A percentile compares a stretch with the other conserved stretches of the same genome.
phyloP scores from a whole-genome alignment of 345 rosid genomes.

The Excoecaria cochinchinensis region DNA sequence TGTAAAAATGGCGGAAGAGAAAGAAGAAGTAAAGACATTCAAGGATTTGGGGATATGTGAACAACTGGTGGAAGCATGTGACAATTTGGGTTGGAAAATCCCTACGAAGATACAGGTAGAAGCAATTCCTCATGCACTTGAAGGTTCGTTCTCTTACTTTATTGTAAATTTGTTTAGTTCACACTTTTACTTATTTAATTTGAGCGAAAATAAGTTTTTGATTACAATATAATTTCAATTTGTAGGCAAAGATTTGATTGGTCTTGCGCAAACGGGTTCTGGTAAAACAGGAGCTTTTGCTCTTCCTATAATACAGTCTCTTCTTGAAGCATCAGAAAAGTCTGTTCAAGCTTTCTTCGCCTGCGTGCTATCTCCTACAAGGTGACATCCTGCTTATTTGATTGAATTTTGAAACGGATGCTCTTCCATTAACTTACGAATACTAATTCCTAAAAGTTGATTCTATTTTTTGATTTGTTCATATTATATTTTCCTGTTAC shows the following conservation, averaged over 20 bases:
- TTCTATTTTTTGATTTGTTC: neutral
- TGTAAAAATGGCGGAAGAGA: conserved; percentile 32
- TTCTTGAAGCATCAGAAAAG: conserved; percentile 57
- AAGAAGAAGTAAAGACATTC: conserved; percentile 63
- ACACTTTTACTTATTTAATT: neutral
- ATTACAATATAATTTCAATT: neutral
- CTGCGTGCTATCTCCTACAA: conserved; percentile 86
- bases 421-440: neutral
- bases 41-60: conserved; percentile 71
- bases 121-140: conserved; percentile 79
- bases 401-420: neutral
- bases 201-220: neutral
- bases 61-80: conserved; percentile 71
- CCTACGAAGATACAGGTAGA: conserved; percentile 85
- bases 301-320: conserved; percentile 79
- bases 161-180: neutral
- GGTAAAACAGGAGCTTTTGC: conserved; percentile 98
- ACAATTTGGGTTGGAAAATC: conserved; percentile 61
- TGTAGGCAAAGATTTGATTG: conserved; percentile 84
- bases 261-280: conserved; percentile 92
- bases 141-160: conserved; percentile 38
- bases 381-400: conserved; percentile 32
- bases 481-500: conserved; percentile 13
- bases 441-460: neutral
- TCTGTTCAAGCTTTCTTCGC: conserved; percentile 80